Evolutionary conservation across 2,329 filamentous ascomycete species (phyloP).

Genomic region (Oidium heveae): DNA sequence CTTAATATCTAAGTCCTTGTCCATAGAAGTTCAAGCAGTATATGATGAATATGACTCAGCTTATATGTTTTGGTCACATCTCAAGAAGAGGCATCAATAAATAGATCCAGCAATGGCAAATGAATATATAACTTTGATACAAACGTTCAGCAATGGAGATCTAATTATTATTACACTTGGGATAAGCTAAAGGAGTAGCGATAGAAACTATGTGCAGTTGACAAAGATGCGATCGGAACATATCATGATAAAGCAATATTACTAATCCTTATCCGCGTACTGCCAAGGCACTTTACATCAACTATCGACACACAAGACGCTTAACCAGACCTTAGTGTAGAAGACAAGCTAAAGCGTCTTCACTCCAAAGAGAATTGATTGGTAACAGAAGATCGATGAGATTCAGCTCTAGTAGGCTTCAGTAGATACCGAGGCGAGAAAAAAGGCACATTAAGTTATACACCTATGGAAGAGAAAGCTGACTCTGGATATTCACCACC

Average conservation of each 20-base stretch:
- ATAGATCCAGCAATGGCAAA: background rate
- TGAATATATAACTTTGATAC: background rate
- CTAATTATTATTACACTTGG: background rate
- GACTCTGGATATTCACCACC: background rate
- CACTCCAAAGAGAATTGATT: background rate
- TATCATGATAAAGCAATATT: background rate
- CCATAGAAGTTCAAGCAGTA: background rate
- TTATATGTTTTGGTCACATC: background rate
- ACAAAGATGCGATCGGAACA: too few species aligned
- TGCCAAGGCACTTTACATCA: background rate
- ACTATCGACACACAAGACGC: background rate
- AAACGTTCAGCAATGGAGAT: background rate
- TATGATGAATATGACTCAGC: conserved; percentile 1
- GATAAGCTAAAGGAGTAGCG: background rate
- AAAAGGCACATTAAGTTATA: too few species aligned
- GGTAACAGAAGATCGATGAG: background rate
- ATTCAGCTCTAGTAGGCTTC: background rate
- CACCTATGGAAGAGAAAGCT: too few species aligned
- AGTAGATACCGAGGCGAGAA: too few species aligned
- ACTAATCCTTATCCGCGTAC: background rate
- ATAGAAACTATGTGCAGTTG: background rate
- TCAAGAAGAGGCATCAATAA: background rate
- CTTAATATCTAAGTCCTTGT: background rate
- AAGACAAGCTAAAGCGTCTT: background rate
- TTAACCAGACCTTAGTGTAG: background rate